phyloP scores from a whole-genome alignment of 768 basidiomycete species.

The Leucocoprinus birnbaumii region DNA sequence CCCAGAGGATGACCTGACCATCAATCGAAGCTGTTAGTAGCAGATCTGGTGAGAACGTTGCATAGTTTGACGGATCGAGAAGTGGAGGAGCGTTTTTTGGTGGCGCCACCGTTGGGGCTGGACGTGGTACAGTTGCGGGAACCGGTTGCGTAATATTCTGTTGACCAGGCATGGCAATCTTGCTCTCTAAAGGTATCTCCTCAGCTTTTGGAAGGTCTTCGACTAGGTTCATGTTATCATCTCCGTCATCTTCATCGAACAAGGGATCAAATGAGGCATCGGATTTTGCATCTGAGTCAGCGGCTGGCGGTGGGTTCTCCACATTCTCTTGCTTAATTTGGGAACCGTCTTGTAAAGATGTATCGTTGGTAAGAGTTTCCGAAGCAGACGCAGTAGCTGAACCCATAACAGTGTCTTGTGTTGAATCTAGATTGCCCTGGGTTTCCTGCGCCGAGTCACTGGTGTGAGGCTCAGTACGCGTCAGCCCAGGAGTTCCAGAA shows the following conservation, averaged over 20 bases:
- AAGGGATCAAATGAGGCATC: conserved; percentile 85
- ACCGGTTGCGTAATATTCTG: conserved; percentile 13
- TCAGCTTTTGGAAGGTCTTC: conserved; percentile 11
- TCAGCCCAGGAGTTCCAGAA: conserved; percentile 13
- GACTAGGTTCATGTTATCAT: conserved; percentile 30
- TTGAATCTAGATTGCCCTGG: neutral
- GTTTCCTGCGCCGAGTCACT: conserved; percentile 4
- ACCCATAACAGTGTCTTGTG: neutral
- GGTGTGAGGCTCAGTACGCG: neutral
- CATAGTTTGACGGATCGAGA: conserved; percentile 57
- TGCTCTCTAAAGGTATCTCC: conserved; percentile 1
- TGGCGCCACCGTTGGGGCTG: conserved; percentile 38
- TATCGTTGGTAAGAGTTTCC: neutral
- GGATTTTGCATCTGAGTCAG: conserved; percentile 63
- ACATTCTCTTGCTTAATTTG: conserved; percentile 6
- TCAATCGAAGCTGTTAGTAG: conserved; percentile 90
- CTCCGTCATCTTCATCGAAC: conserved; percentile 74
- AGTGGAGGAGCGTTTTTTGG: conserved; percentile 79
- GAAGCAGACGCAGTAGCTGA: neutral
- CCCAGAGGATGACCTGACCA: conserved; percentile 91
- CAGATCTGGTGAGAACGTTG: conserved; percentile 74
- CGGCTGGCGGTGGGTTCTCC: conserved; percentile 16
- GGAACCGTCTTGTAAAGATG: neutral
- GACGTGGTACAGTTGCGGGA: conserved; percentile 11
- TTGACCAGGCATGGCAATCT: conserved; percentile 13